These are phyloP conservation scores for Malus asiatica DNA, from an alignment of 306 rosid genomes.

Conservation along the genomic window DNA sequence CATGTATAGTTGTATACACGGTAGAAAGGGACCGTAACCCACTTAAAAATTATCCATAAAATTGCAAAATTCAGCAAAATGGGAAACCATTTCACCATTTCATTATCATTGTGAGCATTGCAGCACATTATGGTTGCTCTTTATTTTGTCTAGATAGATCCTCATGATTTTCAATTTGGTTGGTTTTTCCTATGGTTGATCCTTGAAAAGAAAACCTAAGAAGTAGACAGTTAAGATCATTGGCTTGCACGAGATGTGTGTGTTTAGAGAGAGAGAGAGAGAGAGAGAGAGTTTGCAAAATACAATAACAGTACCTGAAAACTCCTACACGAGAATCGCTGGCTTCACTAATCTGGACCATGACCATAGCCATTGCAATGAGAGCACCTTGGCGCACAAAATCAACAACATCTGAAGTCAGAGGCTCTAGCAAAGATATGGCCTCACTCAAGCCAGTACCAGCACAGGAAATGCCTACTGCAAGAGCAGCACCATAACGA, in stretches of 20 bases:
- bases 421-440: conserved; percentile 88
- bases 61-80: neutral
- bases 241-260: neutral
- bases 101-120: neutral
- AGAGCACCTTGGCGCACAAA: conserved; percentile 99
- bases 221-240: neutral
- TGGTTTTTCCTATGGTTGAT: neutral
- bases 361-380: conserved; percentile 98
- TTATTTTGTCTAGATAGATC: neutral
- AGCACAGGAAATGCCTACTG: conserved; percentile 96
- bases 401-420: conserved; percentile 94
- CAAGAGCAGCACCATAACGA: conserved; percentile 96
- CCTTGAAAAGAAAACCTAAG: neutral
- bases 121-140: neutral
- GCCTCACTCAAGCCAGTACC: conserved; percentile 99
- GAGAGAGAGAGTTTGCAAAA: neutral
- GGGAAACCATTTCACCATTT: neutral
- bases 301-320: conserved; percentile 49
- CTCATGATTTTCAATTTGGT: neutral
- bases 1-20: too few relatives aligned
- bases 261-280: neutral
- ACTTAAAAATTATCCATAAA: neutral
- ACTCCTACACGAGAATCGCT: conserved; percentile 94
- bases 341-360: conserved; percentile 95
- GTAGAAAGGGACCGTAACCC: neutral